A percentile compares a stretch with the other conserved stretches of the same genome.
phyloP scores from a whole-genome alignment of 1,284 basidiomycete species.

The Leccinum pallidistipes region DNA sequence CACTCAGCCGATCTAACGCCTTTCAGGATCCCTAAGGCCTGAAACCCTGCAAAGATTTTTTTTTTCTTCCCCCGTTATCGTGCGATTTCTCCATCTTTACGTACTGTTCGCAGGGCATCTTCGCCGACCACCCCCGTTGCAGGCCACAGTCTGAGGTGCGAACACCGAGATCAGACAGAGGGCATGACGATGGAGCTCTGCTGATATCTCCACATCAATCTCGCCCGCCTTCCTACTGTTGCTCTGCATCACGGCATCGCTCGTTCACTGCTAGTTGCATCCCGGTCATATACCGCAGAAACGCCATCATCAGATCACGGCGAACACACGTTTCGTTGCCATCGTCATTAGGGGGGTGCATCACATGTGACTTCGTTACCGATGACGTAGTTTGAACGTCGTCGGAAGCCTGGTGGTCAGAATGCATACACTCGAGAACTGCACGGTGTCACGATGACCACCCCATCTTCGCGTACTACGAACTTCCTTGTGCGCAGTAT shows the following conservation, averaged over 20 bases:
- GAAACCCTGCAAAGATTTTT: neutral
- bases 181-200: no score
- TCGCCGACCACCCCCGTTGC: neutral
- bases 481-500: conserved; percentile 2
- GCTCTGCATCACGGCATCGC: neutral
- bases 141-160: neutral
- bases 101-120: no score
- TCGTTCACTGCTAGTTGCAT: neutral
- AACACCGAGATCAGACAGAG: no score
- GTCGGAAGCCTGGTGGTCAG: conserved; percentile 30
- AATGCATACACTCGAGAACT: conserved; percentile 43
- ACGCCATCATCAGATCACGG: neutral
- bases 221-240: neutral
- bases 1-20: neutral
- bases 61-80: neutral
- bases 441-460: neutral
- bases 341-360: neutral
- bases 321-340: neutral
- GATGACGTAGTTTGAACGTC: conserved; percentile 22
- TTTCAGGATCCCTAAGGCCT: neutral
- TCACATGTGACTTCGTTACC: conserved; percentile 13
- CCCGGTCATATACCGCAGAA: neutral
- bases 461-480: neutral
- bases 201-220: no score
- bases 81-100: neutral